Conservation (phyloP, 139 green algal species). For the Chlorella sp. region DNA sequence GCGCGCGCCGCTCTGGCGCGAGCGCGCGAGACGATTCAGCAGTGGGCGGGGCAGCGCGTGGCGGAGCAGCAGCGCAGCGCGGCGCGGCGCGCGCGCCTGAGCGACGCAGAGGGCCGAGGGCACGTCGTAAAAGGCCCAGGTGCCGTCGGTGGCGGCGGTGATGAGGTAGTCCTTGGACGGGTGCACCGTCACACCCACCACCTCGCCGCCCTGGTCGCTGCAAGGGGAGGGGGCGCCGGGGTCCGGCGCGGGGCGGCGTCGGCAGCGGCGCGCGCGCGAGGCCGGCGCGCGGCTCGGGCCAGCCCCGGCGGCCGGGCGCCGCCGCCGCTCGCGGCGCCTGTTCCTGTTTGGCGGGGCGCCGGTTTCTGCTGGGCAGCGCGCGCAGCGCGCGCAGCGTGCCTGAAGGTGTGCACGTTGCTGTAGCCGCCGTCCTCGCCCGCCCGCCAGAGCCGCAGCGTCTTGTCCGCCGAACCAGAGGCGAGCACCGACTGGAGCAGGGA, state of each 20-base stretch:
- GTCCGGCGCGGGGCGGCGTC: too few species aligned
- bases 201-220: conserved; percentile 31
- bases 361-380: too few species aligned
- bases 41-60: too few species aligned
- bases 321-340: too few species aligned
- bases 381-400: neutral
- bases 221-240: neutral
- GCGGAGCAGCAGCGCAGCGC: too few species aligned
- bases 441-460: conserved; percentile 78
- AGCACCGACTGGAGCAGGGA: too few species aligned
- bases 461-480: conserved; percentile 79
- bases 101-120: conserved; percentile 63
- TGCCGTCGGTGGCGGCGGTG: conserved; percentile 74
- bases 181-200: conserved; percentile 72
- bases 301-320: too few species aligned
- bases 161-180: conserved; percentile 84
- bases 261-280: too few species aligned
- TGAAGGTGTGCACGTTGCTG: conserved; percentile 30
- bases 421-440: conserved; percentile 37
- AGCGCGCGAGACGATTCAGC: too few species aligned
- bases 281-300: too few species aligned
- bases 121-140: conserved; percentile 89
- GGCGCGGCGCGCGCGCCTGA: conserved; percentile 53
- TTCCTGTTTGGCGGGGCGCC: too few species aligned
- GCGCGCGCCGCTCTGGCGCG: too few species aligned